phyloP scores from a whole-genome alignment of 1,284 basidiomycete species.

The Leccinum cinnamomeum region DNA sequence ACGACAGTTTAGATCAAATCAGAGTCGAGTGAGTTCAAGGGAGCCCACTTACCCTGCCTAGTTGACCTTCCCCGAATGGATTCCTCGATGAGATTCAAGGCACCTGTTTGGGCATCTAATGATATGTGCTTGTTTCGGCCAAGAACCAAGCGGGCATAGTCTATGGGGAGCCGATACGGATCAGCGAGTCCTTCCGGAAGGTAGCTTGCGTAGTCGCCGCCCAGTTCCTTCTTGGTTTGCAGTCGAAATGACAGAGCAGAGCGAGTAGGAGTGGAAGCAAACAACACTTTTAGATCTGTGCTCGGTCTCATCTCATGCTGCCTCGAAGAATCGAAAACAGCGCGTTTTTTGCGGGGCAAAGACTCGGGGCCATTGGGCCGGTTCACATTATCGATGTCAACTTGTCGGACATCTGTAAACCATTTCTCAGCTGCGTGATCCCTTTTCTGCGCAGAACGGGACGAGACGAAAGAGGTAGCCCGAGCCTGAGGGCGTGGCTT shows the following conservation, averaged over 20 bases:
- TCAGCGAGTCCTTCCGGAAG: conserved; percentile 25
- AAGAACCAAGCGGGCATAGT: conserved; percentile 43
- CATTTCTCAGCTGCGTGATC: conserved; percentile 28
- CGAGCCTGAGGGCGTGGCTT: conserved; percentile 1
- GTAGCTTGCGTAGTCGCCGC: conserved; percentile 54
- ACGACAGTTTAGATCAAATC: conserved; percentile 1
- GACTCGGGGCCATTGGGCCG: conserved; percentile 2
- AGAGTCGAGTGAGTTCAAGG: neutral
- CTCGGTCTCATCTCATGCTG: conserved; percentile 27
- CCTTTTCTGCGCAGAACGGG: conserved; percentile 25
- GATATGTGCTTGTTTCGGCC: conserved; percentile 44
- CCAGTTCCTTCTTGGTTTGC: conserved; percentile 38
- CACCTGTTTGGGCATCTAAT: conserved; percentile 35
- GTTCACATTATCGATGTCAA: conserved; percentile 17
- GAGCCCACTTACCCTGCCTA: conserved; percentile 14
- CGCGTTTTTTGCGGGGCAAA: conserved; percentile 10
- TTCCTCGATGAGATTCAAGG: conserved; percentile 34
- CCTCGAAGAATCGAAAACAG: neutral
- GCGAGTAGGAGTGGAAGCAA: conserved; percentile 11
- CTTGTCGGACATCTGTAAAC: conserved; percentile 23
- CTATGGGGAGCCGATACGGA: conserved; percentile 34
- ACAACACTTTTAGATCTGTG: conserved; percentile 30
- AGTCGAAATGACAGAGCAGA: conserved; percentile 16
- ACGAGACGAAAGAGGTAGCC: conserved; percentile 25
- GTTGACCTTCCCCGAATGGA: conserved; percentile 12